Percentiles rank a stretch among this genome's conserved stretches.
Conservation (phyloP, 1,139 yeast species). For the Suhomyces ambrosiae region DNA sequence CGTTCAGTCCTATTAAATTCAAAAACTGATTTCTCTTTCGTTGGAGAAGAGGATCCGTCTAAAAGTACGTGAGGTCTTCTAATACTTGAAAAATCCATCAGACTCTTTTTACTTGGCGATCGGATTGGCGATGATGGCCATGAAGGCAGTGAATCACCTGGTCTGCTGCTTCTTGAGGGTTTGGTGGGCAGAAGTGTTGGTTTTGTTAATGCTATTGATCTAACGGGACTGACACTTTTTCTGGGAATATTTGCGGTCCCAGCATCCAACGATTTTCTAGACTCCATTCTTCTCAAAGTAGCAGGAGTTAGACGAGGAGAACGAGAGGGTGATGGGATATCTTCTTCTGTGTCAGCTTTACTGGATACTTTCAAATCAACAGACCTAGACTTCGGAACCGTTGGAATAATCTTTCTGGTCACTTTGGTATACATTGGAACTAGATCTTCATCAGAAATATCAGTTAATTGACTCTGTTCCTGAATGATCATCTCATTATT, state of each 20-base stretch:
- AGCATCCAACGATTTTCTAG: conserved; percentile 15
- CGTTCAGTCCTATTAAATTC: conserved; percentile 1
- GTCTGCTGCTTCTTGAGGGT: conserved; percentile 5
- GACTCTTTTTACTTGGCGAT: conserved; percentile 4
- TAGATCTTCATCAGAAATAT: conserved; percentile 7
- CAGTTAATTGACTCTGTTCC: not conserved
- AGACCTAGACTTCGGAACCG: conserved; percentile 7
- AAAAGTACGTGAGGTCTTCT: conserved; percentile 8
- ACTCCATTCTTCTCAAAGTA: conserved; percentile 36
- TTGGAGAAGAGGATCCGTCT: conserved; percentile 5
- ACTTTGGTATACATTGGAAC: conserved; percentile 33
- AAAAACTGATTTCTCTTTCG: conserved; percentile 4
- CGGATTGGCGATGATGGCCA: conserved; percentile 7
- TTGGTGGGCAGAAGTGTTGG: conserved; percentile 10
- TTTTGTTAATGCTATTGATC: conserved; percentile 3
- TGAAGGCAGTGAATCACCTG: conserved; percentile 6
- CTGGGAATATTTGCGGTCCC: conserved; percentile 2
- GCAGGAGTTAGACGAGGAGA: conserved; percentile 30
- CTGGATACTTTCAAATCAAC: conserved; percentile 1
- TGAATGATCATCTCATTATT: conserved; percentile 4
- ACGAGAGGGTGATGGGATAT: conserved; percentile 11
- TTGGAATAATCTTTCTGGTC: conserved; percentile 35
- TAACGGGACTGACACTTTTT: conserved; percentile 10
- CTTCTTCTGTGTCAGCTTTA: conserved; percentile 5
- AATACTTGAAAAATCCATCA: conserved; percentile 9